Conservation (phyloP, 140 eudicot species). For the Ambrosia hybrid region DNA sequence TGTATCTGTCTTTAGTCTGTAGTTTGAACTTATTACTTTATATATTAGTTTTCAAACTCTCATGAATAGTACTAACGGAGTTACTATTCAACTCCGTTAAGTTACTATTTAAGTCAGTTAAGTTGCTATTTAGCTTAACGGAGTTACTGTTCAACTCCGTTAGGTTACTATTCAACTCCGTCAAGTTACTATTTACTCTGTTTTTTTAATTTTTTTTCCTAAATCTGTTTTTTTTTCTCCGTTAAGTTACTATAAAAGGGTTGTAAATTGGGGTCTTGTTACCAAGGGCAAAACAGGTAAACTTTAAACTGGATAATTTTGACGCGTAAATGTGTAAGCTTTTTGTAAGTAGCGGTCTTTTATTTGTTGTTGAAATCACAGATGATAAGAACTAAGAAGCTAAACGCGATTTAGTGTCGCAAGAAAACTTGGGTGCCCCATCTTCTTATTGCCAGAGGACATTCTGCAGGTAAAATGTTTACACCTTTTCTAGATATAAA, state of each 20-base stretch:
- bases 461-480: constrained; percentile 60
- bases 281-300: constrained; percentile 80
- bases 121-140: no score
- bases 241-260: constrained; percentile 78
- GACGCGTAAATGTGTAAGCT: neutral
- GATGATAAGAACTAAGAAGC: constrained; percentile 88
- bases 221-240: constrained; percentile 23
- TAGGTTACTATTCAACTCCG: no score
- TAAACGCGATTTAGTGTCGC: constrained; percentile 97
- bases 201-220: neutral
- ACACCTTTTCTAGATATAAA: neutral
- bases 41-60: no score
- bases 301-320: neutral
- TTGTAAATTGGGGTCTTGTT: constrained; percentile 86
- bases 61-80: no score
- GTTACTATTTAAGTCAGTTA: no score
- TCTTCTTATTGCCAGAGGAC: constrained; percentile 86
- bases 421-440: constrained; percentile 84
- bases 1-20: constrained; percentile 1
- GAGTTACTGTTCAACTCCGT: no score
- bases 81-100: no score
- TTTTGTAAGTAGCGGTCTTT: constrained; percentile 1
- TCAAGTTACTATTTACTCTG: no score
- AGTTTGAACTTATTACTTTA: no score
- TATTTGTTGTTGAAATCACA: constrained; percentile 29